A percentile compares a stretch with the other conserved stretches of the same genome.
phyloP scores from a whole-genome alignment of 495 filamentous ascomycete species.

The Aspergillus sclerotiicarbonarius region DNA sequence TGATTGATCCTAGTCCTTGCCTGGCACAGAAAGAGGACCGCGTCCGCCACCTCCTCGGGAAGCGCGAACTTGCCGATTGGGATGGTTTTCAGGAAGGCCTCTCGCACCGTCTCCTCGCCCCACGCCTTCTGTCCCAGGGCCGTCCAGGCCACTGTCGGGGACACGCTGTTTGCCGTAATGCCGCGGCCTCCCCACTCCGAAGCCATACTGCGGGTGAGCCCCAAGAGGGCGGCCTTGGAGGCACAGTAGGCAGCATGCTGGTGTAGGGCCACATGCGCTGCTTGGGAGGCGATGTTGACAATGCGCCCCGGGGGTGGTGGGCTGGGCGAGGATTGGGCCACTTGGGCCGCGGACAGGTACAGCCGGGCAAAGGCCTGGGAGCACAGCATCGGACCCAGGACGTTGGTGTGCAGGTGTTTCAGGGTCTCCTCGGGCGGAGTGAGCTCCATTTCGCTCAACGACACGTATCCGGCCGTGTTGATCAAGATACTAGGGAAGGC shows the following conservation, averaged over 20 bases:
- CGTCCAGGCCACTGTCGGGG: slow-evolving; percentile 44
- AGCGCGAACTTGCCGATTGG: slow-evolving; percentile 44
- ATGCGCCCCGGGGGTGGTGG: slow-evolving; percentile 34
- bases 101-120: slow-evolving; percentile 31
- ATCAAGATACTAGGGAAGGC: slow-evolving; percentile 38
- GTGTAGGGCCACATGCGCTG: slow-evolving; percentile 37
- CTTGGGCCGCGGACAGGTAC: slow-evolving; percentile 29
- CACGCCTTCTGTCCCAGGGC: slow-evolving; percentile 40
- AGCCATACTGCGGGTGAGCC: slow-evolving; percentile 50
- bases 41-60: slow-evolving; percentile 42
- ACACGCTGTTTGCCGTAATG: slow-evolving; percentile 38
- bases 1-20: slow-evolving; percentile 17
- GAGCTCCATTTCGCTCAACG: slow-evolving; percentile 38
- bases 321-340: slow-evolving; percentile 16
- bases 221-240: slow-evolving; percentile 46
- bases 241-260: slow-evolving; percentile 48
- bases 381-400: slow-evolving; percentile 42
- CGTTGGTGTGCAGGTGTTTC: slow-evolving; percentile 39
- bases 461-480: slow-evolving; percentile 44
- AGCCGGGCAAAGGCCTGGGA: slow-evolving; percentile 39
- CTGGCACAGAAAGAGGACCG: slow-evolving; percentile 39
- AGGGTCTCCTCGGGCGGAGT: slow-evolving; percentile 39
- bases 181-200: slow-evolving; percentile 39
- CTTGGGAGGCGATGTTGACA: slow-evolving; percentile 39
- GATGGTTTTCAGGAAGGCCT: slow-evolving; percentile 36